Conservation (phyloP, 202 grass and related monocot genomes). For the Eragrostis tef region DNA sequence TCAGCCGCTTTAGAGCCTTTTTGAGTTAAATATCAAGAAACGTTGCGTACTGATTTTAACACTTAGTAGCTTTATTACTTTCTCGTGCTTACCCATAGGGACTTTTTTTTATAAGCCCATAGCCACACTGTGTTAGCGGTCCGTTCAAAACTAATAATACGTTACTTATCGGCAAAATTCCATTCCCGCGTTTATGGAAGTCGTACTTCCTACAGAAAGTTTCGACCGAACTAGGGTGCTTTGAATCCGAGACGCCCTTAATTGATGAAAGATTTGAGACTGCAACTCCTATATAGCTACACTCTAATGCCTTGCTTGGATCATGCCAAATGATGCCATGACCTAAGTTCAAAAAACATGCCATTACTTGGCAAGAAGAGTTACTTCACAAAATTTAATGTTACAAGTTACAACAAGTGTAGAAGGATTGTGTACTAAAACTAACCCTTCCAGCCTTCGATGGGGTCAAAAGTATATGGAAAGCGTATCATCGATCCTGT, state of each 20-base stretch:
- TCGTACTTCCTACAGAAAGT: neutral
- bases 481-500: slow-evolving; percentile 65
- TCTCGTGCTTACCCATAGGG: no score
- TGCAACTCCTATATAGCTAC: no score
- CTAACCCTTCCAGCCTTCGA: slow-evolving; percentile 7
- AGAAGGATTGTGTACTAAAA: neutral
- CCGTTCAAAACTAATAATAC: neutral
- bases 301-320: neutral
- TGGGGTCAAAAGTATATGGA: slow-evolving; percentile 68
- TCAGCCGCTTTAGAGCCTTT: neutral
- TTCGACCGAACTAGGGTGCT: no score
- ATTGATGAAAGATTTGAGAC: neutral
- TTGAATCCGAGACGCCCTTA: no score
- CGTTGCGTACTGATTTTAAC: no score
- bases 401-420: slow-evolving; percentile 41
- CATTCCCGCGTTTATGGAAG: neutral
- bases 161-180: neutral
- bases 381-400: neutral
- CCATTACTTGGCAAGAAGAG: no score
- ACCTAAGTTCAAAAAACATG: no score
- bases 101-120: no score
- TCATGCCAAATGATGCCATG: neutral
- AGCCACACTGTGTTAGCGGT: neutral
- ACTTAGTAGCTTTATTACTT: no score
- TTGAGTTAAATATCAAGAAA: neutral